Percentiles rank a stretch among this genome's conserved stretches.
phyloP scores from a whole-genome alignment of 2,329 filamentous ascomycete genomes.

The Alternaria brassicicola region DNA sequence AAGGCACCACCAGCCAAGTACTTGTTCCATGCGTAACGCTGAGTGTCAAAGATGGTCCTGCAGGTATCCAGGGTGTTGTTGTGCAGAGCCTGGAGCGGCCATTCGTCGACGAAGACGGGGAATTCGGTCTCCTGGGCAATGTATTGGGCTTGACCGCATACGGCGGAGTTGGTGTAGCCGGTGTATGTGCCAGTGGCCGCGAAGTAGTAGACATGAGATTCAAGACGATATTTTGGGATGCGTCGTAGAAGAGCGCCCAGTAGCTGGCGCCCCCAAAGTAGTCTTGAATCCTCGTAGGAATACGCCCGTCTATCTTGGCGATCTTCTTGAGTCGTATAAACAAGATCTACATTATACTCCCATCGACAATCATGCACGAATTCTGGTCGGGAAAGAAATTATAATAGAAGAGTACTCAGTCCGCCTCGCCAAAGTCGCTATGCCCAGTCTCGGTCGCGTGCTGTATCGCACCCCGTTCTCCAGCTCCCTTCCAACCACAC shows the following conservation, averaged over 20 bases:
- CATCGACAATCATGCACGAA: neutral
- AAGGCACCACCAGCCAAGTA: conserved; percentile 6
- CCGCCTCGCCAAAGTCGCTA: conserved; percentile 44
- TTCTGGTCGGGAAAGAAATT: neutral
- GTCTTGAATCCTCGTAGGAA: conserved; percentile 27
- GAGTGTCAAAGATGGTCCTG: conserved; percentile 9
- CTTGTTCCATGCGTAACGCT: conserved; percentile 12
- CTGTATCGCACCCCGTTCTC: conserved; percentile 65
- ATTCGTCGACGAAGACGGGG: conserved; percentile 15
- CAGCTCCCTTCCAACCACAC: conserved; percentile 72
- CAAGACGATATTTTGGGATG: conserved; percentile 27
- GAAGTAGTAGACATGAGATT: conserved; percentile 36
- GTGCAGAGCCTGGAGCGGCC: conserved; percentile 11
- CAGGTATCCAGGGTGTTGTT: conserved; percentile 8
- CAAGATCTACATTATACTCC: neutral
- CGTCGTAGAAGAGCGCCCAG: conserved; percentile 19
- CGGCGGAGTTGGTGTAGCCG: neutral
- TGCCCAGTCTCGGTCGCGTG: conserved; percentile 66
- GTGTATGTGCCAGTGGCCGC: conserved; percentile 7
- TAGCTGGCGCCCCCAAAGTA: conserved; percentile 23
- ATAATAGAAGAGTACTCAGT: conserved; percentile 6
- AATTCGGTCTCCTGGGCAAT: conserved; percentile 4
- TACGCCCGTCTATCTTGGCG: conserved; percentile 17
- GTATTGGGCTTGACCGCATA: neutral
- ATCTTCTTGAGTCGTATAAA: conserved; percentile 5